Conservation (phyloP, 2,329 filamentous ascomycete genomes). For the Sphaceloma murrayae region DNA sequence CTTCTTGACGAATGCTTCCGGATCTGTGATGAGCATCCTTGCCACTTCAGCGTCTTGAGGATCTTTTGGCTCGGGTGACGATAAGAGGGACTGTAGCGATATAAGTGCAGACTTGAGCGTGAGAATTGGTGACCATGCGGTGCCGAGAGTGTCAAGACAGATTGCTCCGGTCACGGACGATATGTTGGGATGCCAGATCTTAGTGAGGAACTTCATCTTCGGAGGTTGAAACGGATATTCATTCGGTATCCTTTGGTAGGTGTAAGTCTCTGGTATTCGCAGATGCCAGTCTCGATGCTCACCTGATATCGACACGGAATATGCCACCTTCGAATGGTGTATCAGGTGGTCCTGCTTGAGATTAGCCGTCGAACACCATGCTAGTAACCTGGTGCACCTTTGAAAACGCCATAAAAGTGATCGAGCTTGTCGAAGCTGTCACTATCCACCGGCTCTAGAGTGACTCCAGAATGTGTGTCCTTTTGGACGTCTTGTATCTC, state of each 20-base stretch:
- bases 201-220: conserved; percentile 81
- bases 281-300: no score
- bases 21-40: conserved; percentile 72
- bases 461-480: conserved; percentile 70
- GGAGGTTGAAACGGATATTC: conserved; percentile 93
- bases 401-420: conserved; percentile 73
- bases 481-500: conserved; percentile 65
- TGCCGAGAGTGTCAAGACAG: conserved; percentile 83
- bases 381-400: conserved; percentile 38
- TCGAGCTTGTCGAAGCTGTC: conserved; percentile 46
- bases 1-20: conserved; percentile 66
- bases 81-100: conserved; percentile 85
- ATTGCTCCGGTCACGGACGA: conserved; percentile 93
- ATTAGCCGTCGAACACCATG: neutral
- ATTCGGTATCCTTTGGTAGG: conserved; percentile 61
- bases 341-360: conserved; percentile 54
- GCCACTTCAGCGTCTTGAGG: conserved; percentile 96
- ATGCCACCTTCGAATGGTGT: conserved; percentile 86
- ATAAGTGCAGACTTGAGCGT: conserved; percentile 94
- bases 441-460: conserved; percentile 44
- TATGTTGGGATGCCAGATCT: conserved; percentile 95
- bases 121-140: conserved; percentile 88
- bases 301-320: conserved; percentile 69
- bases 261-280: no score
- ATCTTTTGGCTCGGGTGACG: conserved; percentile 88